These are phyloP conservation scores for Gossypium mustelinum DNA, from an alignment of 345 rosid species.

Conservation along the genomic window DNA sequence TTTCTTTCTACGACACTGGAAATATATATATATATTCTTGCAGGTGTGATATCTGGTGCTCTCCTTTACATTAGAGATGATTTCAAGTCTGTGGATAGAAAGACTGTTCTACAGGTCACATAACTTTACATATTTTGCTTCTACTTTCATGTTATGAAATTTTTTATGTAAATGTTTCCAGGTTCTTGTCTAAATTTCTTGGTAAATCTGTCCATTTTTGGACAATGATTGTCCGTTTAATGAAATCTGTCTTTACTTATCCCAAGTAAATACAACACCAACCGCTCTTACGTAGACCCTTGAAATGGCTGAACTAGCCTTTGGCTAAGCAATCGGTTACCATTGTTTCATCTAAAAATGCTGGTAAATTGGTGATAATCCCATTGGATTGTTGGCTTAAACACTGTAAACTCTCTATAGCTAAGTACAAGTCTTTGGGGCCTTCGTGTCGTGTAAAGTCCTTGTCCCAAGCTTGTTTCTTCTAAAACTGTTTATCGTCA, in stretches of 20 bases:
- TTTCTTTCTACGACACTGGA: not conserved
- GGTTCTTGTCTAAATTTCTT: not conserved
- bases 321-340: no score
- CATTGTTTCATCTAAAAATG: no score
- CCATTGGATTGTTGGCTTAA: no score
- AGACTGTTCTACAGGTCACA: conserved; percentile 63
- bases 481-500: not conserved
- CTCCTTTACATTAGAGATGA: conserved; percentile 80
- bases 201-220: not conserved
- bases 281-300: not conserved
- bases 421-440: no score
- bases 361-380: no score
- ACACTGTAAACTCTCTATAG: no score
- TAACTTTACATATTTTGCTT: not conserved
- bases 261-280: not conserved
- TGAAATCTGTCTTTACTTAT: not conserved
- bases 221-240: not conserved
- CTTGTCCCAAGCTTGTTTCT: not conserved
- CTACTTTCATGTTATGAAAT: not conserved
- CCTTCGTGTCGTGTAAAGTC: no score
- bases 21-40: not conserved
- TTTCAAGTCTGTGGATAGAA: conserved; percentile 48
- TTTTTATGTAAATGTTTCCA: not conserved
- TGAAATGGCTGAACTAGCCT: no score
- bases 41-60: conserved; percentile 93